phyloP scores from a whole-genome alignment of 805 yeast species.

The Saturnispora quitensis region DNA sequence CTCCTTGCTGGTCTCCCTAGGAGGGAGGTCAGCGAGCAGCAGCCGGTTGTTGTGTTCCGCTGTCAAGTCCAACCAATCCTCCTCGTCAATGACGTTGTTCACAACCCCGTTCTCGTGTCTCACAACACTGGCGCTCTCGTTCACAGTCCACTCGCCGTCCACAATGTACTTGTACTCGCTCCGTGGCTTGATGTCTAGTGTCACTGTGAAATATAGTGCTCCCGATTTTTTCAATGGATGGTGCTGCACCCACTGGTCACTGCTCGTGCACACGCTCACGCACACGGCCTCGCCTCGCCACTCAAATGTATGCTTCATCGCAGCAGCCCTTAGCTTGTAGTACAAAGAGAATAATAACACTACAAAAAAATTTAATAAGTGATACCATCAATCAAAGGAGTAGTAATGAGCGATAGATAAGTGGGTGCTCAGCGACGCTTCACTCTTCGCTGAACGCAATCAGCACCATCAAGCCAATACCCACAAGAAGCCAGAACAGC shows the following conservation, averaged over 20 bases:
- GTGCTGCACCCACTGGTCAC: constrained; percentile 47
- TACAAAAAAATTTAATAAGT: neutral
- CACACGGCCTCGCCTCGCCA: neutral
- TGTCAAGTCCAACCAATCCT: constrained; percentile 10
- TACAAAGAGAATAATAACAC: neutral
- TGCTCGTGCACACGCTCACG: constrained; percentile 53
- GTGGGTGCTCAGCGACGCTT: neutral
- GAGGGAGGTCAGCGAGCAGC: too few relatives aligned
- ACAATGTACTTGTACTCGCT: constrained; percentile 48
- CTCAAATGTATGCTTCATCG: constrained; percentile 3
- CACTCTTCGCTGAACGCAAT: constrained; percentile 38
- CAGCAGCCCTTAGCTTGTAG: neutral
- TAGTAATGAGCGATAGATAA: neutral
- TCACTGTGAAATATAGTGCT: constrained; percentile 19
- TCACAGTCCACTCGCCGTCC: constrained; percentile 45
- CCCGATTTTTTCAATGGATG: constrained; percentile 32
- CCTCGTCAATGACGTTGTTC: neutral
- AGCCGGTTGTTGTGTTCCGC: neutral
- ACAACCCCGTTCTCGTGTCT: constrained; percentile 1
- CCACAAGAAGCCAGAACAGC: constrained; percentile 39
- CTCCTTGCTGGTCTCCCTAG: too few relatives aligned
- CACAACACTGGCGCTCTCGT: constrained; percentile 2
- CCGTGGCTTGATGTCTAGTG: constrained; percentile 23
- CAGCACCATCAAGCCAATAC: constrained; percentile 48
- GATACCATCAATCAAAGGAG: neutral